phyloP scores from a whole-genome alignment of 805 yeast species.

The Cyberlindnera xishuangbannaensis region DNA sequence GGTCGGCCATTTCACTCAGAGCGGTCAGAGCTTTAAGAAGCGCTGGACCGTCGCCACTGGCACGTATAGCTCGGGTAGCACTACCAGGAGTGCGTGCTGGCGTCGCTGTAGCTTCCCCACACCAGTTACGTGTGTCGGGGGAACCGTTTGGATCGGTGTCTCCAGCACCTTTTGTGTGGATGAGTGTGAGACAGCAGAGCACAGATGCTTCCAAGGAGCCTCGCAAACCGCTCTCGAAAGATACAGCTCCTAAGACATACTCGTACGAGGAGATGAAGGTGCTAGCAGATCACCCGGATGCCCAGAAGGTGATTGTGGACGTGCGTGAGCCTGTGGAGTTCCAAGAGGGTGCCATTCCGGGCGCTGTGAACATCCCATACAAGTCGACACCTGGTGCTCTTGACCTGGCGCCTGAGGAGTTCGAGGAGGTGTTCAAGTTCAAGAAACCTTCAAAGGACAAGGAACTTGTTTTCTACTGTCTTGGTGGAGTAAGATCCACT shows the following conservation, averaged over 20 bases:
- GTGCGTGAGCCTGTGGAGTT: constrained; percentile 89
- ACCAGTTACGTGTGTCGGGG: too few species aligned
- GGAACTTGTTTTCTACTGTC: constrained; percentile 83
- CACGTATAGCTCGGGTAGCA: too few species aligned
- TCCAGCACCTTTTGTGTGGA: not conserved
- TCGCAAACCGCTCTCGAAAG: constrained; percentile 28
- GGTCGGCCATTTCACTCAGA: too few species aligned
- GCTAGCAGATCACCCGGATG: constrained; percentile 38
- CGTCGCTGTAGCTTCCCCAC: too few species aligned
- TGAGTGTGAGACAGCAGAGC: constrained; percentile 7
- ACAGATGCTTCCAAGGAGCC: constrained; percentile 2
- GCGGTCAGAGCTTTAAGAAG: too few species aligned
- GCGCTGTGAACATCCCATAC: constrained; percentile 81
- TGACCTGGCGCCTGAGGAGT: constrained; percentile 72
- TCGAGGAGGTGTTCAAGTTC: constrained; percentile 74
- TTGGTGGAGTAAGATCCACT: constrained; percentile 86
- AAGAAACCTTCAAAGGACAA: constrained; percentile 67
- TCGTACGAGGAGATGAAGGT: constrained; percentile 46
- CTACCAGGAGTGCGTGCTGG: too few species aligned
- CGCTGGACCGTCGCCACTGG: too few species aligned
- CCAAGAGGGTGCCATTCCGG: constrained; percentile 68
- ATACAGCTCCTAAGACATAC: constrained; percentile 32
- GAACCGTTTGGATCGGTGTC: not conserved
- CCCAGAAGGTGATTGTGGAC: constrained; percentile 62
- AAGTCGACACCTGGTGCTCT: constrained; percentile 91